Evolutionary conservation across 2,329 filamentous ascomycete genomes (phyloP), one percentile per base, ranked within the genome.

Genomic region (Colletotrichum sp.): DNA sequence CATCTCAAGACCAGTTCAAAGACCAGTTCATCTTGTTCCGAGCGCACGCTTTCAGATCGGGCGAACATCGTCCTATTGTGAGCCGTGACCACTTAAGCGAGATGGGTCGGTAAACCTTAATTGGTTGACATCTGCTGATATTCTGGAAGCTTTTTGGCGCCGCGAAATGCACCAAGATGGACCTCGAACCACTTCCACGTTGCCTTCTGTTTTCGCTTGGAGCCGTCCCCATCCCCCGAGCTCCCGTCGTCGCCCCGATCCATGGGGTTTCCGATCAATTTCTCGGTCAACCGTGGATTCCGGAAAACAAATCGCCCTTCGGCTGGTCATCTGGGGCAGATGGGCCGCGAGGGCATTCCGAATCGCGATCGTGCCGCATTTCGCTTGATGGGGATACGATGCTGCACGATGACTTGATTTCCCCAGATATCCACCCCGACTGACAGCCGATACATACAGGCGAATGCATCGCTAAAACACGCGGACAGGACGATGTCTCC

Each of bases 381-480:
- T 55, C 57, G 32, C 57, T 30, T 63, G 34, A 65, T 13, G 34
- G 16, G 26, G 26, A 26, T n/a, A 52, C 44, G 34, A 32, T 36
- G 39, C 62, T 64, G 57, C 69, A 76, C 49, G 36, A 52, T 15
- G 49, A 49, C 52, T 24, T 57, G 28, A n/a, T 63, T 60, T 55
- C 64, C 70, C 73, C 70, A 36, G 57, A 73, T 52, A 76, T 73
- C 70, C 73, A 68, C 64, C 34, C 69, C 15, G 52, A 18, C n/a
- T 18, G 12, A 44, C 34, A 21, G 44, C n/a, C 44, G 10, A 13
- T 36, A 28, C 21, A 49, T 52, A 55, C 49, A 63, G 34, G 52
- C 49, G 52, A 63, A 65, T 30, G 28, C 32, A 75, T 44, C 18
- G 18, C 34, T 70, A 28, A 66, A 18, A 66, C 60, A 49, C 28